Evolutionary conservation across 441 rosid species (phyloP), one percentile per base, ranked within the genome.

Genomic region (Gossypium schwendimanii): DNA sequence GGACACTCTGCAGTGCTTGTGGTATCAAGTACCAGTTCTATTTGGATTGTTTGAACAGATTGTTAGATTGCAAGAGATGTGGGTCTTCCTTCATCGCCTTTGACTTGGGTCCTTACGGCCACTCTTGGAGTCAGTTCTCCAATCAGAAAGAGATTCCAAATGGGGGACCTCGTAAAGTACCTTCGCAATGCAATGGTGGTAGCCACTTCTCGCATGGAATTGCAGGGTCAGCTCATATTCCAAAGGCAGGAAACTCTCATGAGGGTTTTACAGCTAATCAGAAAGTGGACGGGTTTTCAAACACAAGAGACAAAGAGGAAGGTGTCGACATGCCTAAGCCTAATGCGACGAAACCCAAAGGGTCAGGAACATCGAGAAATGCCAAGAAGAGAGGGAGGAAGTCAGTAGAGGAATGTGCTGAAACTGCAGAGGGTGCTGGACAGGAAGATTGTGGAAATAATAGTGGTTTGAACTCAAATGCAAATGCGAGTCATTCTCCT

Each of bases 1-100:
- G 85, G 90, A 82, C 94, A 4, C 54, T 72, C 73, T 87, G 94
- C 78, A 66, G 78, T 28, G 64, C 67, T 61, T 87, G 94, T 73
- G 84, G 80, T 49, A 28, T 63, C 2, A 78, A 81, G 81, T 80
- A 70, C 61, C 80, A 84, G 54, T 86, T 82, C 78, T 66, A 65
- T 73, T 81, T 49, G 58, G 26, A 47, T 24, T 76, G 67, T 61
- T 52, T 86, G n/a, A 63, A 81, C 63, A 77, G 26, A 65, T 4
- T 69, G 31, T 69, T 89, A 76, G 72, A 44, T 10, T 89, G 94
- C 78, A 79, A 75, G 45, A 31, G 1, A 68, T 89, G 94, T 77
- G 63, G 44, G 59, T 72, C 57, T 47, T 28, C 78, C 71, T 87
- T 81, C 71, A 47, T 69, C 8, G 90, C 90, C 61, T 44, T 45